Percentiles rank a stretch among this genome's conserved stretches.
Conservation (phyloP, 2,329 filamentous ascomycete genomes). For the Fusarium nematophilum region DNA sequence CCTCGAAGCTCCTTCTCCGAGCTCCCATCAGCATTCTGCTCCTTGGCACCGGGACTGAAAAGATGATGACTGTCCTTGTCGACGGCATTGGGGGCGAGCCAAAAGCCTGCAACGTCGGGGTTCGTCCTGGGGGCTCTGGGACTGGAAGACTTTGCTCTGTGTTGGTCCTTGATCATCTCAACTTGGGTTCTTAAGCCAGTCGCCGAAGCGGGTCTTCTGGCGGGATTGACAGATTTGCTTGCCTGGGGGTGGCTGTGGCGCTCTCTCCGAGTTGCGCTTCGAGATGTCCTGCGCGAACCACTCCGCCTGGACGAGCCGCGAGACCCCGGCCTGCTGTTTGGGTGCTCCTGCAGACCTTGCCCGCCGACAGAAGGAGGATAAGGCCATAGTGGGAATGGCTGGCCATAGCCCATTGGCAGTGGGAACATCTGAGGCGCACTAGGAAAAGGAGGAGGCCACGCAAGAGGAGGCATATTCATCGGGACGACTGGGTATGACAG, state of each 20-base stretch:
- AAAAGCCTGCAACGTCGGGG: conserved; percentile 15
- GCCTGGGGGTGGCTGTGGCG: background rate
- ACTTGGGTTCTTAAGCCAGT: conserved; percentile 8
- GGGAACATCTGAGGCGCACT: conserved; percentile 1
- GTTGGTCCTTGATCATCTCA: conserved; percentile 14
- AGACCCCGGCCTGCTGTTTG: background rate
- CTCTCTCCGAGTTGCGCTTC: background rate
- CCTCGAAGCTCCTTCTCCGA: conserved; percentile 23
- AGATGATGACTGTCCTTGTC: conserved; percentile 23
- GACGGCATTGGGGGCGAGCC: conserved; percentile 28
- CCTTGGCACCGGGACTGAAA: conserved; percentile 1
- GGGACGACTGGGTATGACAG: conserved; percentile 15
- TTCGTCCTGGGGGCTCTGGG: conserved; percentile 8
- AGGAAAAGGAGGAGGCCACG: conserved; percentile 2
- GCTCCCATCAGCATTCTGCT: conserved; percentile 1
- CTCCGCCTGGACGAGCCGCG: background rate
- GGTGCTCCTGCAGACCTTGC: background rate
- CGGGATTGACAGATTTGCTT: conserved; percentile 1
- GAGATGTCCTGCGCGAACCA: conserved; percentile 1
- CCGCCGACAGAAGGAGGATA: conserved; percentile 1
- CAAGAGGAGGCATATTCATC: conserved; percentile 15
- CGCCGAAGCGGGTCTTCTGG: background rate
- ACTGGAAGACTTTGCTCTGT: background rate
- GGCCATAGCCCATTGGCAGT: background rate
- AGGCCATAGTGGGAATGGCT: background rate